phyloP scores from a whole-genome alignment of 225 moss, liverwort and hornwort genomes.

The Polytrichum formosum region DNA sequence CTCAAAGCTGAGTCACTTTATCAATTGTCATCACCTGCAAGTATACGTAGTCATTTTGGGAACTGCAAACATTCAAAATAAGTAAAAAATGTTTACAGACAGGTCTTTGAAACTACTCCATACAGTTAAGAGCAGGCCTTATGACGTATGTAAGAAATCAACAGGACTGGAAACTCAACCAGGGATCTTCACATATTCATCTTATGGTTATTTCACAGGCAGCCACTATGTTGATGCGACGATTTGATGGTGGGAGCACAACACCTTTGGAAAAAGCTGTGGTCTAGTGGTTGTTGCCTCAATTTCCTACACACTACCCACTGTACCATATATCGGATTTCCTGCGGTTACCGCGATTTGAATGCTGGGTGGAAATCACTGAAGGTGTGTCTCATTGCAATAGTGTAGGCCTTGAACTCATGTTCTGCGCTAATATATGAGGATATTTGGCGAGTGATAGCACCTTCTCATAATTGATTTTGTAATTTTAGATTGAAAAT shows the following conservation, averaged over 20 bases:
- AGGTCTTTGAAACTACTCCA: not conserved
- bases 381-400: no score
- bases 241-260: not conserved
- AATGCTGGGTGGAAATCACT: no score
- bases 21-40: not conserved
- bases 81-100: not conserved
- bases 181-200: not conserved
- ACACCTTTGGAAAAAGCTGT: not conserved
- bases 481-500: no score
- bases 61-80: not conserved
- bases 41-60: not conserved
- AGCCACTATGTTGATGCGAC: slow-evolving; percentile 1
- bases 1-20: not conserved
- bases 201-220: slow-evolving; percentile 2
- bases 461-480: no score
- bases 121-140: no score
- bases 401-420: no score
- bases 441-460: no score
- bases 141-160: not conserved
- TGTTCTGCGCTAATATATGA: no score
- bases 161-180: not conserved
- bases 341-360: not conserved
- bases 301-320: no score
- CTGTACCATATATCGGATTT: no score
- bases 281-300: no score